phyloP scores from a whole-genome alignment of 495 filamentous ascomycete species.

The Margaritispora aquatica region DNA sequence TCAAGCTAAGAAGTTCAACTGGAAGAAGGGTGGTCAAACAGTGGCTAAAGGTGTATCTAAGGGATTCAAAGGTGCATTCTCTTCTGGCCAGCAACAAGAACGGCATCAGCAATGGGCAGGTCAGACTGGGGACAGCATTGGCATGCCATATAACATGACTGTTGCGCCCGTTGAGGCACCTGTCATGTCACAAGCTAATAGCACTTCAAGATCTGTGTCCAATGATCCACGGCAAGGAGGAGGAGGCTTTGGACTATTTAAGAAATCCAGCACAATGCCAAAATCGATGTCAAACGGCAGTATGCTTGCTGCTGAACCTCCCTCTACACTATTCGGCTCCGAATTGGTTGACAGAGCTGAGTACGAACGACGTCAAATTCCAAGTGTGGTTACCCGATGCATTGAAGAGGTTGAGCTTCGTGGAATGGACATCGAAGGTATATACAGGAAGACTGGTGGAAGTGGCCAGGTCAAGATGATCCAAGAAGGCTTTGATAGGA shows the following conservation, averaged over 20 bases:
- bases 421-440: constrained; percentile 96
- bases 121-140: constrained; percentile 48
- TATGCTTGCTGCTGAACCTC: constrained; percentile 44
- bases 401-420: constrained; percentile 96
- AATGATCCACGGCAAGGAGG: constrained; percentile 37
- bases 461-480: constrained; percentile 80
- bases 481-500: constrained; percentile 83
- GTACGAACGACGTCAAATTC: constrained; percentile 83
- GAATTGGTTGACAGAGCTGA: constrained; percentile 83
- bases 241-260: constrained; percentile 69
- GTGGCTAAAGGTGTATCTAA: constrained; percentile 92
- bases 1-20: constrained; percentile 92
- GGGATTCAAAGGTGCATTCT: constrained; percentile 79
- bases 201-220: constrained; percentile 17
- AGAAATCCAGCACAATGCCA: constrained; percentile 37
- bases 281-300: constrained; percentile 51
- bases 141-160: constrained; percentile 57
- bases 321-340: constrained; percentile 75
- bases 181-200: constrained; percentile 21
- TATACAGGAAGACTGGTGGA: constrained; percentile 96
- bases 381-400: constrained; percentile 84
- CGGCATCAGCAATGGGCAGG: constrained; percentile 37
- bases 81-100: constrained; percentile 28
- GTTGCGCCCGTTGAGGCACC: constrained; percentile 42
- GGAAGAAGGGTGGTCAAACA: constrained; percentile 93